phyloP scores from a whole-genome alignment of 2,329 filamentous ascomycete species.

The Colletotrichum sp. region DNA sequence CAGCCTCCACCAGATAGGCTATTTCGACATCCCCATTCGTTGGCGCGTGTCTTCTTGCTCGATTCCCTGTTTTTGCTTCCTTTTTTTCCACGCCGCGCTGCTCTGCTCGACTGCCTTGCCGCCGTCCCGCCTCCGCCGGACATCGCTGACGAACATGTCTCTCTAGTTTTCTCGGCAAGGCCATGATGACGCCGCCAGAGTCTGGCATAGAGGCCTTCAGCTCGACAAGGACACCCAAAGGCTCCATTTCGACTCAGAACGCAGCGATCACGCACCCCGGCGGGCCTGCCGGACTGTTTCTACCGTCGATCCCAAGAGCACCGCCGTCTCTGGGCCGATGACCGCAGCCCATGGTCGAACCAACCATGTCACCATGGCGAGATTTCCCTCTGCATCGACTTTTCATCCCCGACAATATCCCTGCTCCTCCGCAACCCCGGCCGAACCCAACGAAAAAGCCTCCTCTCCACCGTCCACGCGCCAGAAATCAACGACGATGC shows the following conservation, averaged over 20 bases:
- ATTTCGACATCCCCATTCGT: background rate
- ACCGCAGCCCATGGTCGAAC: background rate
- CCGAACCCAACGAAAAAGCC: background rate
- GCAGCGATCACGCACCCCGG: background rate
- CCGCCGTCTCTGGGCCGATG: background rate
- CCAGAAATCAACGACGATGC: background rate
- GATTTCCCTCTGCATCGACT: background rate
- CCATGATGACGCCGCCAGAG: background rate
- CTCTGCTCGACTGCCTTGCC: background rate
- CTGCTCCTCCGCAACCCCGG: background rate
- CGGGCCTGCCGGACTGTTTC: background rate
- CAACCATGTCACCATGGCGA: background rate
- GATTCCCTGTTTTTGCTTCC: background rate
- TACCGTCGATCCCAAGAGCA: background rate
- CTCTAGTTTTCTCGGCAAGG: background rate
- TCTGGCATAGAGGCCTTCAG: background rate
- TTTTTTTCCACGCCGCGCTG: background rate
- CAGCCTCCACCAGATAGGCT: conserved; percentile 6
- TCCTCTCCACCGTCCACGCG: background rate
- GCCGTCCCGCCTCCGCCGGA: background rate
- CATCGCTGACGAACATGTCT: background rate
- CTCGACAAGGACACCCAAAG: background rate
- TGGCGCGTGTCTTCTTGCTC: background rate
- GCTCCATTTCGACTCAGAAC: background rate
- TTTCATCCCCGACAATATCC: background rate